These are phyloP conservation scores for Gardenia jasminoides DNA, from an alignment of 257 asterid species.

Conservation along the genomic window DNA sequence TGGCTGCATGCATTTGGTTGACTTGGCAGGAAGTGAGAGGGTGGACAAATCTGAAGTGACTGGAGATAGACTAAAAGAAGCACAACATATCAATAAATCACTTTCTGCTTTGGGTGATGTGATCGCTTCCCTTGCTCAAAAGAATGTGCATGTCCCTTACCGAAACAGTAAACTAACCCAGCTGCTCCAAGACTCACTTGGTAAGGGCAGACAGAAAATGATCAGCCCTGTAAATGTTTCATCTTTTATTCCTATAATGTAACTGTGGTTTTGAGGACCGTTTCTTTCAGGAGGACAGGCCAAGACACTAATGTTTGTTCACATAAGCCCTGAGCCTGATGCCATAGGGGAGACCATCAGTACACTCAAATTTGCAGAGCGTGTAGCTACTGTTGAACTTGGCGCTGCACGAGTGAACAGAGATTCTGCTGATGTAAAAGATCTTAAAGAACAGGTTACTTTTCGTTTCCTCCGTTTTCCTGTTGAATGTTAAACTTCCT, in stretches of 20 bases:
- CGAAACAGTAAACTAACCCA: constrained; percentile 97
- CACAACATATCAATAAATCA: constrained; percentile 89
- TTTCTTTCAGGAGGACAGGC: constrained; percentile 85
- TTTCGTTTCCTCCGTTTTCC: not conserved
- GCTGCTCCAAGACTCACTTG: constrained; percentile 96
- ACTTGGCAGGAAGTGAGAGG: constrained; percentile 98
- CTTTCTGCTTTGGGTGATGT: constrained; percentile 99
- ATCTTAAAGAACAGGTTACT: constrained; percentile 81
- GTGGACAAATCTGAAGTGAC: constrained; percentile 98
- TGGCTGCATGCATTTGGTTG: constrained; percentile 99
- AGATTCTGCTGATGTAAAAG: constrained; percentile 80
- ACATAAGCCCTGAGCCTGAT: constrained; percentile 91
- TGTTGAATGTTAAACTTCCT: not conserved
- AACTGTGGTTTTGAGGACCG: constrained; percentile 14
- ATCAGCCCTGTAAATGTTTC: constrained; percentile 3
- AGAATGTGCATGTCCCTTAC: constrained; percentile 84
- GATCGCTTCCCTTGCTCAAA: constrained; percentile 88
- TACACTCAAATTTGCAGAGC: constrained; percentile 97
- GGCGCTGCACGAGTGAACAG: constrained; percentile 96
- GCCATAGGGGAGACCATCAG: constrained; percentile 93
- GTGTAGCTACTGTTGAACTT: constrained; percentile 94
- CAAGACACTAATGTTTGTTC: constrained; percentile 95
- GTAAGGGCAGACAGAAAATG: constrained; percentile 43
- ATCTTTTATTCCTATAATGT: constrained; percentile 1
- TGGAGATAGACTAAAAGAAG: constrained; percentile 94